phyloP scores from a whole-genome alignment of 129 eudicot species.

The Flaveria ramosissima region DNA sequence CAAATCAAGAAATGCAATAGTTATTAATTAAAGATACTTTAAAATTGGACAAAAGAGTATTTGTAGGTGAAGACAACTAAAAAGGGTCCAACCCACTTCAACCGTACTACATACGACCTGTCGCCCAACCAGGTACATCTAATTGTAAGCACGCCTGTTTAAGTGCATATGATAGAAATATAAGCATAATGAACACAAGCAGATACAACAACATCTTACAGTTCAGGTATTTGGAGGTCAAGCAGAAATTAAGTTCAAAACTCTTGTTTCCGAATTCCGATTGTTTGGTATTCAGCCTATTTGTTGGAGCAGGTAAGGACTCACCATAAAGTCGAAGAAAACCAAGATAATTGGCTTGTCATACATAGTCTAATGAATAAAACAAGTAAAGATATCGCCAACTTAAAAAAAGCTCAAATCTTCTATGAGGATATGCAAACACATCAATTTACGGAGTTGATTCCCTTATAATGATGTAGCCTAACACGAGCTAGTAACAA shows the following conservation, averaged over 20 bases:
- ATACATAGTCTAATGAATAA: not conserved
- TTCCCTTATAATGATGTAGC: not conserved
- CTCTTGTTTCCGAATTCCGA: not conserved
- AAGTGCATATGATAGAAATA: not conserved
- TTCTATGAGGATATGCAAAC: not conserved
- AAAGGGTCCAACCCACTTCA: not conserved
- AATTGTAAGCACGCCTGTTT: not conserved
- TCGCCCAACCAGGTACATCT: not conserved
- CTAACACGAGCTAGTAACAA: not conserved
- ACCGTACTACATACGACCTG: not conserved
- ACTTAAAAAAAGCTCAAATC: not conserved
- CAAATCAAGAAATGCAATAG: not conserved
- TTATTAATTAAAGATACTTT: not conserved
- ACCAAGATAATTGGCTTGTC: conserved; percentile 11
- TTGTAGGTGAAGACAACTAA: not conserved
- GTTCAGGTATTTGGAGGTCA: not conserved
- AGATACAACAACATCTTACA: not conserved
- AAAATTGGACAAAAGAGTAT: not conserved
- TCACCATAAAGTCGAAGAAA: conserved; percentile 1
- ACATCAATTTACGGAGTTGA: not conserved
- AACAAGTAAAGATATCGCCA: not conserved
- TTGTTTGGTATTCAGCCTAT: too few species aligned
- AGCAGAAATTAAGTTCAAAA: not conserved
- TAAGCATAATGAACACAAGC: not conserved
- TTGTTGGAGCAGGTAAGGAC: too few species aligned